A percentile compares a stretch with the other conserved stretches of the same genome.
Conservation (phyloP, 2,329 filamentous ascomycete species). For the Fusarium humuli region DNA sequence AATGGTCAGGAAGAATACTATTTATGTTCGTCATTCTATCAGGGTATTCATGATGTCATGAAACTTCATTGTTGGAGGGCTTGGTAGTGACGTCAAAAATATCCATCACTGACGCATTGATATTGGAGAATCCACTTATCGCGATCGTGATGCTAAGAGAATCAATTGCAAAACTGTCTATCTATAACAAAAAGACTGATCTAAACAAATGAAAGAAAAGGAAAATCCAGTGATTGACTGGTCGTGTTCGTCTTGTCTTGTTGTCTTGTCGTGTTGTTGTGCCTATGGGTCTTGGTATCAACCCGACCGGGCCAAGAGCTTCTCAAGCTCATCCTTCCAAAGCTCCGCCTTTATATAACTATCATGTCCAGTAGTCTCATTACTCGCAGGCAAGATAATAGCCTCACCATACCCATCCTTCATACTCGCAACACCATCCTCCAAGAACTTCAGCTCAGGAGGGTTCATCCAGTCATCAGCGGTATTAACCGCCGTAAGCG, state of each 20-base stretch:
- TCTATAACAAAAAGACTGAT: fast-evolving
- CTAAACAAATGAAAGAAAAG: fast-evolving
- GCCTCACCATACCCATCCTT: slow-evolving; percentile 1
- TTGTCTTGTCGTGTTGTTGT: neutral
- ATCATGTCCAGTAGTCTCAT: slow-evolving; percentile 17
- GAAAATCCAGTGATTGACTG: neutral
- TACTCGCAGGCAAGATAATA: slow-evolving; percentile 3
- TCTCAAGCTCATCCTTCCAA: slow-evolving; percentile 27
- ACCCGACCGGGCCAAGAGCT: neutral
- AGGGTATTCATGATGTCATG: slow-evolving; percentile 29
- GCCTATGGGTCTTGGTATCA: too few relatives aligned
- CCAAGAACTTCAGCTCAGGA: slow-evolving; percentile 8
- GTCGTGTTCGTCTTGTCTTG: neutral
- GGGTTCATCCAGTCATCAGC: slow-evolving; percentile 33
- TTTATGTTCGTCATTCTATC: slow-evolving; percentile 3
- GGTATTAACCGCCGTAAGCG: slow-evolving; percentile 27
- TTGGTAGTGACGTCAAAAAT: slow-evolving; percentile 27
- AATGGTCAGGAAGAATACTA: neutral
- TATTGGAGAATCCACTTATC: neutral
- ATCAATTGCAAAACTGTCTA: fast-evolving
- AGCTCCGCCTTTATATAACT: slow-evolving; percentile 29
- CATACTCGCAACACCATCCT: slow-evolving; percentile 14
- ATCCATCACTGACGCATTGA: slow-evolving; percentile 23
- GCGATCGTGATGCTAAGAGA: neutral
- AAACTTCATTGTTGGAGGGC: neutral